A percentile compares a stretch with the other conserved stretches of the same genome.
These are phyloP conservation scores for Ceratocystis smalleyi DNA, from an alignment of 2,329 filamentous ascomycete species.

Conservation along the genomic window DNA sequence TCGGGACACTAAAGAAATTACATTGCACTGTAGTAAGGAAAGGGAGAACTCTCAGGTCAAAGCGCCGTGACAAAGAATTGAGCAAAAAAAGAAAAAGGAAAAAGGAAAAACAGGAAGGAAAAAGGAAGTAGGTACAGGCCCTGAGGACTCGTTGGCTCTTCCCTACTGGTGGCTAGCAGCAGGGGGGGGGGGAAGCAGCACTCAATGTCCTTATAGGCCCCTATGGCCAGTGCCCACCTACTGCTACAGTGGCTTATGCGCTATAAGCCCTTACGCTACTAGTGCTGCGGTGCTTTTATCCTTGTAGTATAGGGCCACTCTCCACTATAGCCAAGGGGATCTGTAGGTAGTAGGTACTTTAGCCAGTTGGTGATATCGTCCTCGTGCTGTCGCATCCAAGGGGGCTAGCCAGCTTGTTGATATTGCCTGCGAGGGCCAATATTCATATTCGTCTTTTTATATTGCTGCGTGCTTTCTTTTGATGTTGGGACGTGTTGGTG, in stretches of 20 bases:
- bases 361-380: not conserved
- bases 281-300: not conserved
- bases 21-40: not conserved
- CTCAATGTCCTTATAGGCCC: not conserved
- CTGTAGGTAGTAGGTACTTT: too few species aligned
- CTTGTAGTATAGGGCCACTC: not conserved
- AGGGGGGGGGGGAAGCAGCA: not conserved
- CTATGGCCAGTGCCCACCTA: not conserved
- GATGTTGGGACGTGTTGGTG: not conserved
- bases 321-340: too few species aligned
- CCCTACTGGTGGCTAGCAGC: not conserved
- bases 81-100: not conserved
- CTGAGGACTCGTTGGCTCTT: not conserved
- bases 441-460: not conserved
- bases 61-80: not conserved
- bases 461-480: not conserved
- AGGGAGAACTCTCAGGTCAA: not conserved
- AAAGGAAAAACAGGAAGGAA: not conserved
- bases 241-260: not conserved
- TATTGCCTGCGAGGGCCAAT: not conserved
- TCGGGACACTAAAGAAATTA: not conserved
- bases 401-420: not conserved
- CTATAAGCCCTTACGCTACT: not conserved
- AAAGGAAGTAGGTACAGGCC: not conserved
- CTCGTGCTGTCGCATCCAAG: not conserved